These are phyloP conservation scores for Candida glucosophila DNA, from an alignment of 1,139 yeast species.

Conservation along the genomic window DNA sequence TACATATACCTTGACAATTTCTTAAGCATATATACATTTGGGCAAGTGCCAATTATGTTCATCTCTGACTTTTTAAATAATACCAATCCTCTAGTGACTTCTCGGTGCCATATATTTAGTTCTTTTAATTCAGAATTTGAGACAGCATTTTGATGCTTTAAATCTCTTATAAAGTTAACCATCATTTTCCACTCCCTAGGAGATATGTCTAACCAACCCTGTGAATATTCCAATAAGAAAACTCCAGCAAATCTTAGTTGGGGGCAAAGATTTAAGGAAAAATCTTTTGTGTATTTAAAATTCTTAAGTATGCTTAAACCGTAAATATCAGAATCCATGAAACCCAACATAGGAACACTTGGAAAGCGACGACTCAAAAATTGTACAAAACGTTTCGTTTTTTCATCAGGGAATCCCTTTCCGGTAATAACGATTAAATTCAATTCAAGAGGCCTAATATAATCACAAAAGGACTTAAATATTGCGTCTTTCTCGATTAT, in stretches of 20 bases:
- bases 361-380: slow-evolving; percentile 10
- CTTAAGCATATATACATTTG: slow-evolving; percentile 7
- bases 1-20: slow-evolving; percentile 7
- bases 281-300: slow-evolving; percentile 13
- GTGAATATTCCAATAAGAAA: slow-evolving; percentile 29
- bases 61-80: slow-evolving; percentile 53
- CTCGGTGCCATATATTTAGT: slow-evolving; percentile 22
- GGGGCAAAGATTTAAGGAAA: slow-evolving; percentile 1
- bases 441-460: slow-evolving; percentile 9
- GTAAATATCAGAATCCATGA: slow-evolving; percentile 56
- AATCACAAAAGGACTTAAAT: slow-evolving; percentile 24
- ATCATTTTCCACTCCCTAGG: slow-evolving; percentile 28
- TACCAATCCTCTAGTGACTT: slow-evolving; percentile 46
- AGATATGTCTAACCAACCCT: slow-evolving; percentile 25
- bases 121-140: slow-evolving; percentile 3
- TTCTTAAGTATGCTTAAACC: slow-evolving; percentile 53
- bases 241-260: slow-evolving; percentile 15
- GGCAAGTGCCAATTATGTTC: slow-evolving; percentile 22
- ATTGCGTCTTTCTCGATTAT: slow-evolving; percentile 64
- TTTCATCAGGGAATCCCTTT: slow-evolving; percentile 53
- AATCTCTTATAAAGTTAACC: slow-evolving; percentile 13
- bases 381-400: slow-evolving; percentile 18
- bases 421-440: slow-evolving; percentile 42
- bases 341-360: slow-evolving; percentile 30
- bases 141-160: not conserved